Evolutionary conservation across 2,329 filamentous ascomycete species (phyloP).

Genomic region (Cordyceps cateniannulata): DNA sequence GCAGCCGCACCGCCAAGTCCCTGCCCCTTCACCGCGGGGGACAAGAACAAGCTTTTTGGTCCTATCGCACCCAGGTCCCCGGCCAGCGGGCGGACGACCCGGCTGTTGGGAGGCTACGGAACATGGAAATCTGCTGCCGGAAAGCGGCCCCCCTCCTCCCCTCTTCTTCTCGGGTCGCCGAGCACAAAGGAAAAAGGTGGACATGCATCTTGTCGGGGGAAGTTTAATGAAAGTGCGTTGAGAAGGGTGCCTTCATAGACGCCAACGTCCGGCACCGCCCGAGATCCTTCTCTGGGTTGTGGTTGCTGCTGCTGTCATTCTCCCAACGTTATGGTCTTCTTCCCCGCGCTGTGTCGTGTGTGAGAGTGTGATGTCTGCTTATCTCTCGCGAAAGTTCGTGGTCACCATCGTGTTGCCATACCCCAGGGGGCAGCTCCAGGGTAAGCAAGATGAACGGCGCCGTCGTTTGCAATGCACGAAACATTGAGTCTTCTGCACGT

Average conservation of each 20-base stretch:
- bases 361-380: not conserved
- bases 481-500: too few species aligned
- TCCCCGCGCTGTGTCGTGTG: not conserved
- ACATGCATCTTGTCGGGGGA: not conserved
- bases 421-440: not conserved
- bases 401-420: too few species aligned
- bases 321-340: too few species aligned
- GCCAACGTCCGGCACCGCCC: slow-evolving; percentile 1
- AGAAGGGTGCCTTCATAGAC: not conserved
- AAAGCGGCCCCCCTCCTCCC: too few species aligned
- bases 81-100: too few species aligned
- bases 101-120: too few species aligned
- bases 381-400: not conserved
- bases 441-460: not conserved
- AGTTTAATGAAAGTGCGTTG: not conserved
- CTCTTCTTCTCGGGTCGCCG: not conserved
- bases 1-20: too few species aligned
- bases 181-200: not conserved
- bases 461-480: too few species aligned
- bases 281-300: not conserved
- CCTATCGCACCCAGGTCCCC: too few species aligned
- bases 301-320: not conserved
- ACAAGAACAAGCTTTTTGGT: too few species aligned
- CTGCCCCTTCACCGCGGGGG: too few species aligned
- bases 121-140: too few species aligned